Evolutionary conservation across 148 eudicot genomes (phyloP), one percentile per base, ranked within the genome.

Genomic region (Suaeda aralocaspica): DNA sequence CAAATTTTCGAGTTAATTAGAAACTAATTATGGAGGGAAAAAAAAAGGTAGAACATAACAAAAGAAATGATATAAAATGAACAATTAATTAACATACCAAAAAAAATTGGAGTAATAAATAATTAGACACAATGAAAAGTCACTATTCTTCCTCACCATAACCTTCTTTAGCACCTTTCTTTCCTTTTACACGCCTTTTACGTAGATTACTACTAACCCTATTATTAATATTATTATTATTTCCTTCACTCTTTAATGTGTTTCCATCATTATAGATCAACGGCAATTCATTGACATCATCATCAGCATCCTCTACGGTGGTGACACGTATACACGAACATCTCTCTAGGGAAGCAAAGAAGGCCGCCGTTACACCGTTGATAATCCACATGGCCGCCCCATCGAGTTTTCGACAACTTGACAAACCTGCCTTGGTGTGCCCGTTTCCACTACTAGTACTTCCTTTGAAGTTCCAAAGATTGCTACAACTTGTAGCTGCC

Each of bases 311-410:
- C n/a, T 82, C 85, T 2, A 76, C 85, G 11, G 85, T 82, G 22
- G 74, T 73, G 44, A 82, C 82, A 22, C 85, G 85, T 0, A 82
- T 59, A 56, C 85, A 82, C 3, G 82, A 82, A 62, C 85, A 82
- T 63, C 74, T 76, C 73, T 82, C 85, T 14, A 82, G 29, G 64
- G 85, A 82, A 0, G 82, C 85, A 21, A 82, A 82, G 72, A 82
- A 82, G 2, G 78, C 85, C 18, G 75, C 30, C 4, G 82, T 65
- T 13, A 82, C 70, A 15, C 85, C 82, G 46, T 70, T 76, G 26
- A 82, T 28, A 34, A 82, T 59, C 85, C 85, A 82, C 80, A 74
- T 76, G 25, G 82, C 80, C 46, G 79, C 76, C 10, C 76, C 80
- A 25, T 79, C 85, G 6, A 59, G 58, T 80, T 57, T 75, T 16